Conservation (phyloP, 1,284 basidiomycete genomes). For the Ustilago xerochloae region DNA sequence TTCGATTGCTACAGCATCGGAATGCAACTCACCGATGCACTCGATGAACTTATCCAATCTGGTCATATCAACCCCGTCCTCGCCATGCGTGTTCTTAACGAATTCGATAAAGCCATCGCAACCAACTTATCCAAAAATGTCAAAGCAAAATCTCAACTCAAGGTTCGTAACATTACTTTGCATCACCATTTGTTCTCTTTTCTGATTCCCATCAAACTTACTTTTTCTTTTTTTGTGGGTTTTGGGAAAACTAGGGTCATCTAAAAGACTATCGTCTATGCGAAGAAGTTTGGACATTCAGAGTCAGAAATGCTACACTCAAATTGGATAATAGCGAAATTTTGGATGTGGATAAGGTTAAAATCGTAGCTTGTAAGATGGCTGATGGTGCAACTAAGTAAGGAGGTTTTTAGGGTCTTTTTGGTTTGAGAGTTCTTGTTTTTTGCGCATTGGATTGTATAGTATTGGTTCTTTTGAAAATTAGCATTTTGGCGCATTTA, state of each 20-base stretch:
- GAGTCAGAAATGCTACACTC: slow-evolving; percentile 62
- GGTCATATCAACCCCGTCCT: slow-evolving; percentile 96
- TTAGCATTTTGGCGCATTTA: too few relatives aligned
- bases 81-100: slow-evolving; percentile 90
- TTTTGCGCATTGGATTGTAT: too few relatives aligned
- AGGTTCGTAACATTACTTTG: slow-evolving; percentile 55
- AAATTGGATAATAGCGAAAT: slow-evolving; percentile 66
- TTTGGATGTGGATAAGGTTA: slow-evolving; percentile 60
- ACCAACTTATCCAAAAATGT: slow-evolving; percentile 63
- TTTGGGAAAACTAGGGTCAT: slow-evolving; percentile 65
- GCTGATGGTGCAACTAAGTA: slow-evolving; percentile 44
- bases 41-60: slow-evolving; percentile 97
- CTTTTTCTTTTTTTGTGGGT: background rate
- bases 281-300: slow-evolving; percentile 68
- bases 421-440: too few relatives aligned
- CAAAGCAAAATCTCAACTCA: slow-evolving; percentile 63
- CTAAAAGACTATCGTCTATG: slow-evolving; percentile 65
- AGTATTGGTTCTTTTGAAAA: too few relatives aligned
- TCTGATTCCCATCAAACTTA: background rate
- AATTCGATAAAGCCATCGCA: slow-evolving; percentile 67
- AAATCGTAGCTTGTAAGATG: slow-evolving; percentile 68
- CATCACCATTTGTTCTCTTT: background rate
- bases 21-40: slow-evolving; percentile 96
- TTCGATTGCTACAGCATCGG: slow-evolving; percentile 86
- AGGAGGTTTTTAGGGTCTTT: too few relatives aligned